phyloP scores from a whole-genome alignment of 2,329 filamentous ascomycete species.

The Trematosphaeria pertusa region DNA sequence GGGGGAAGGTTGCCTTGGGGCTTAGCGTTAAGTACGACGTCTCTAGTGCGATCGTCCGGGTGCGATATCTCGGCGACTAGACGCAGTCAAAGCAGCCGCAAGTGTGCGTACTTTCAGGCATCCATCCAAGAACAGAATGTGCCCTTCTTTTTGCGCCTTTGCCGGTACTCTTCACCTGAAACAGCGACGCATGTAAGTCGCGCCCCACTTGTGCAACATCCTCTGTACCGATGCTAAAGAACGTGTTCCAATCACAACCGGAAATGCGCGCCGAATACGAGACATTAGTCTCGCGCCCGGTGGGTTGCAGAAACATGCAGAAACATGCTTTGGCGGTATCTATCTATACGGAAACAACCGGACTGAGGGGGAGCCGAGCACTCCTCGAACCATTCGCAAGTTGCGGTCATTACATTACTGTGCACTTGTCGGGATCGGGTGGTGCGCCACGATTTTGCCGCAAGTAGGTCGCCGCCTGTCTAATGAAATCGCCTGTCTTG shows the following conservation, averaged over 20 bases:
- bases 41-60: too few relatives aligned
- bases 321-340: neutral
- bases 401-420: constrained; percentile 22
- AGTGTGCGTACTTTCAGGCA: too few relatives aligned
- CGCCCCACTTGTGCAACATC: neutral
- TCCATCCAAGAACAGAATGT: too few relatives aligned
- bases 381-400: neutral
- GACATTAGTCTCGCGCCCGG: neutral
- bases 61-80: too few relatives aligned
- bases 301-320: too few relatives aligned
- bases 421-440: constrained; percentile 24
- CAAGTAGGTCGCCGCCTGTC: constrained; percentile 40
- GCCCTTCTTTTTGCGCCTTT: too few relatives aligned
- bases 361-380: too few relatives aligned
- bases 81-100: too few relatives aligned
- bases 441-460: constrained; percentile 31
- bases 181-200: neutral
- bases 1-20: too few relatives aligned
- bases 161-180: neutral
- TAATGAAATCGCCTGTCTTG: constrained; percentile 44
- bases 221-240: neutral
- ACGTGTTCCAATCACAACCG: constrained; percentile 16
- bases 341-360: too few relatives aligned
- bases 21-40: too few relatives aligned
- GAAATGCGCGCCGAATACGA: neutral